These are phyloP conservation scores for Cladosporium sphaerospermum DNA, from an alignment of 2,329 filamentous ascomycete genomes.

Conservation along the genomic window DNA sequence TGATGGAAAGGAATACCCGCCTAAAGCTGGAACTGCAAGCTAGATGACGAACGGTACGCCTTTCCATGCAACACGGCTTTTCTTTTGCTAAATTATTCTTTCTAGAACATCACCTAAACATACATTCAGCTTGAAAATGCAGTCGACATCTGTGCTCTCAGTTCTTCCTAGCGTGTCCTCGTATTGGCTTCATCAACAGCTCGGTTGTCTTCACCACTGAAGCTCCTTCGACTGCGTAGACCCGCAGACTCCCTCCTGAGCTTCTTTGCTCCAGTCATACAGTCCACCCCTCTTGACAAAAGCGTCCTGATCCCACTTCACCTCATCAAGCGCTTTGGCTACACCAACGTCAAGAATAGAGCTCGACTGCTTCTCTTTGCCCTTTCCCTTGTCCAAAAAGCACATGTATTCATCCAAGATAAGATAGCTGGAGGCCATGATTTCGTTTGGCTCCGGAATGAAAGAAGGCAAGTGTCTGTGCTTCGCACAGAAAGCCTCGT, in stretches of 20 bases:
- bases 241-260: conserved; percentile 1
- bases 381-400: conserved; percentile 42
- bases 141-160: too few species aligned
- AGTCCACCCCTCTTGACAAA: conserved; percentile 42
- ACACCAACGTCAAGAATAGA: conserved; percentile 45
- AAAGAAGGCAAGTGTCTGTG: conserved; percentile 39
- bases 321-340: conserved; percentile 37
- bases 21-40: conserved; percentile 41
- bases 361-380: conserved; percentile 27
- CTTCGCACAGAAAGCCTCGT: conserved; percentile 39
- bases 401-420: conserved; percentile 48
- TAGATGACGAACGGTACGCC: neutral
- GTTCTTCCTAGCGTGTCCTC: too few species aligned
- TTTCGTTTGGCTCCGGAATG: conserved; percentile 44
- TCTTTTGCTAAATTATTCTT: too few species aligned
- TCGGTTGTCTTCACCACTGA: conserved; percentile 6
- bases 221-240: conserved; percentile 9
- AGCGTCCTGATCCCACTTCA: conserved; percentile 42
- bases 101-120: too few species aligned
- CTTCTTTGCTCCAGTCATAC: conserved; percentile 41
- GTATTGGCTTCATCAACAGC: too few species aligned
- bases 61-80: too few species aligned
- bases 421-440: conserved; percentile 49
- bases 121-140: too few species aligned
- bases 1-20: conserved; percentile 55